Evolutionary conservation across 306 rosid genomes (phyloP), one percentile per base, ranked within the genome.

Genomic region (Trifolium repens): DNA sequence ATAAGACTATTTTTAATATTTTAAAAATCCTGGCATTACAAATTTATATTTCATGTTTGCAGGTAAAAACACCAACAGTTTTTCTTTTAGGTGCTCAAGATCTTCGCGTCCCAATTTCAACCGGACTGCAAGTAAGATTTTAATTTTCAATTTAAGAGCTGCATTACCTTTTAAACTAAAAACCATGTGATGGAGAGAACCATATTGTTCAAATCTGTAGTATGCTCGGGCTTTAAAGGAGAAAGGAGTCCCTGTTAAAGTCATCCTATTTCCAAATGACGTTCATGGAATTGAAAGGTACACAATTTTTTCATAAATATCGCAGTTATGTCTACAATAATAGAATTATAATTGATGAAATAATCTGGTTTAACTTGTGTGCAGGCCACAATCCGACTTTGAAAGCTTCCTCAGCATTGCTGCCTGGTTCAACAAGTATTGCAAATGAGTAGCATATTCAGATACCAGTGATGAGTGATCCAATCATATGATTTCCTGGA

Each of bases 61-160:
- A 94, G 97, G 98, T 88, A 54, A 94, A 90, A 85, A 83, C 98
- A 12, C 97, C 98, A 68, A 94, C 88, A 12, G 55, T 94, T 77
- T 89, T 94, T 73, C 93, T 94, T 37, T 73, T 94, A 74, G 98
- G 97, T 47, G 97, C 98, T 11, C 78, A 91, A 84, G 98, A 94
- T 88, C 92, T 90, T 58, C 97, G 97, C 3, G 96, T 94, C 80
- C 90, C 91, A 42, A 77, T 82, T 76, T 76, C 83, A 0, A 79
- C 78, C 63, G 89, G 89, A 79, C 60, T 82, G 11, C 89, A 85
- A 58, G 89, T 85, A 76, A 73, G 89, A 47, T 78, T 52, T 57
- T 68, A 11, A 69, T 61, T 72, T 58, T 76, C 26, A 40, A 22
- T 52, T 71, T 24, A 17, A 30, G 50, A 63, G 46, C 53, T 58